Percentiles rank a stretch among this genome's conserved stretches.
Conservation (phyloP, 2,329 filamentous ascomycete genomes). For the Didymella arachidicola region DNA sequence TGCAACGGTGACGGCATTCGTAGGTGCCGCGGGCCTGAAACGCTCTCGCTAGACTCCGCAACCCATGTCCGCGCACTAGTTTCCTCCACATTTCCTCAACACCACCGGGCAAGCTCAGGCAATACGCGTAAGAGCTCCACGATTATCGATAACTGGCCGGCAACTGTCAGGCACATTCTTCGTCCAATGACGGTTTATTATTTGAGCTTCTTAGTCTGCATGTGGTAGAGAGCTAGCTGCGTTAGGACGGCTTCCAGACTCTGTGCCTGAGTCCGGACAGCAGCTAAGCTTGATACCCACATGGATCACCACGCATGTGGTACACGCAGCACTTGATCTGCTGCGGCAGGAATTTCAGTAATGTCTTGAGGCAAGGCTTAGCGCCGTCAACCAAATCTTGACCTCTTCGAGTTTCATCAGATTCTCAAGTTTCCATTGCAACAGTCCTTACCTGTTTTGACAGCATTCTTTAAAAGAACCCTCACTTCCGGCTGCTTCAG, state of each 20-base stretch:
- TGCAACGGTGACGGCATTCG: conserved; percentile 19
- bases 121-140: conserved; percentile 46
- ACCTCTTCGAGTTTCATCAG: conserved; percentile 24
- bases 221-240: conserved; percentile 18
- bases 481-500: conserved; percentile 37
- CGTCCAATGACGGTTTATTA: conserved; percentile 33
- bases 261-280: conserved; percentile 20
- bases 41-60: conserved; percentile 26
- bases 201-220: conserved; percentile 18
- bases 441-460: conserved; percentile 21
- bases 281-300: conserved; percentile 21
- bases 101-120: conserved; percentile 31
- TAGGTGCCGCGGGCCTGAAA: conserved; percentile 33
- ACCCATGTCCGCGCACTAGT: conserved; percentile 28
- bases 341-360: conserved; percentile 24
- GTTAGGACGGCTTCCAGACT: conserved; percentile 21
- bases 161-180: conserved; percentile 17
- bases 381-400: conserved; percentile 19
- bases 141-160: conserved; percentile 29
- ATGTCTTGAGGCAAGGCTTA: conserved; percentile 25
- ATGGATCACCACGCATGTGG: conserved; percentile 24
- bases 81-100: conserved; percentile 43
- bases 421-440: conserved; percentile 21
- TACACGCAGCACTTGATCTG: conserved; percentile 22
- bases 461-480: conserved; percentile 38